Percentiles rank a stretch among this genome's conserved stretches.
Evolutionary conservation across 805 yeast species (phyloP).

Genomic region (Starmerella stellata): DNA sequence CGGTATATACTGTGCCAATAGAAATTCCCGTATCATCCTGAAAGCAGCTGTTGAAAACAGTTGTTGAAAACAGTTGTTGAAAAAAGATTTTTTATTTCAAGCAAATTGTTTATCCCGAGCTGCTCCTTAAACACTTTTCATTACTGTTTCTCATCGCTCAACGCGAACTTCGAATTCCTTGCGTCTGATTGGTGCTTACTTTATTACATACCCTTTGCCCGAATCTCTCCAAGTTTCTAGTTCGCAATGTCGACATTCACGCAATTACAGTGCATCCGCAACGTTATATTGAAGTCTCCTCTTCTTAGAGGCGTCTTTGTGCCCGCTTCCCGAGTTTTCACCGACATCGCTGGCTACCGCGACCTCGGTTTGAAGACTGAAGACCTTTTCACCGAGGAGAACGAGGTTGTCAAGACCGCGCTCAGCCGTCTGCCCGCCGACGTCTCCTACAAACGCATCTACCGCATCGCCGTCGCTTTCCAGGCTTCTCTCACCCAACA

Average conservation of each 20-base stretch:
- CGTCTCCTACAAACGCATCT: constrained; percentile 78
- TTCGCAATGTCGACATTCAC: constrained; percentile 25
- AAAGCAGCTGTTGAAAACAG: too few relatives aligned
- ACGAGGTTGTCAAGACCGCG: constrained; percentile 70
- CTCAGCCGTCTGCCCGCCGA: constrained; percentile 68
- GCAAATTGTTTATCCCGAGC: too few relatives aligned
- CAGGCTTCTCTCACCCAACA: constrained; percentile 74
- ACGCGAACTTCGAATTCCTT: neutral
- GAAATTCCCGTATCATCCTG: too few relatives aligned
- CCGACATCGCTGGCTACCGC: constrained; percentile 76
- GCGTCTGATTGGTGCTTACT: neutral
- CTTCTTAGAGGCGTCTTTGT: constrained; percentile 52
- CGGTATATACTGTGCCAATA: too few relatives aligned
- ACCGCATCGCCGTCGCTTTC: constrained; percentile 80
- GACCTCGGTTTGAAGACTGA: constrained; percentile 77
- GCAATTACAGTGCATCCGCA: constrained; percentile 31
- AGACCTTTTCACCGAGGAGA: constrained; percentile 78
- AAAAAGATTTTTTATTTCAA: too few relatives aligned
- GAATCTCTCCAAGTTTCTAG: too few relatives aligned
- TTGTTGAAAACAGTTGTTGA: too few relatives aligned
- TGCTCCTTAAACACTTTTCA: too few relatives aligned
- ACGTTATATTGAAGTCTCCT: constrained; percentile 67
- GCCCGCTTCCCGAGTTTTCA: constrained; percentile 64
- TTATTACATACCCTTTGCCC: too few relatives aligned
- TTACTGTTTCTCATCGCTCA: too few relatives aligned